These are phyloP conservation scores for Pyrenochaeta sp. DNA, from an alignment of 2,329 filamentous ascomycete genomes.

Conservation along the genomic window DNA sequence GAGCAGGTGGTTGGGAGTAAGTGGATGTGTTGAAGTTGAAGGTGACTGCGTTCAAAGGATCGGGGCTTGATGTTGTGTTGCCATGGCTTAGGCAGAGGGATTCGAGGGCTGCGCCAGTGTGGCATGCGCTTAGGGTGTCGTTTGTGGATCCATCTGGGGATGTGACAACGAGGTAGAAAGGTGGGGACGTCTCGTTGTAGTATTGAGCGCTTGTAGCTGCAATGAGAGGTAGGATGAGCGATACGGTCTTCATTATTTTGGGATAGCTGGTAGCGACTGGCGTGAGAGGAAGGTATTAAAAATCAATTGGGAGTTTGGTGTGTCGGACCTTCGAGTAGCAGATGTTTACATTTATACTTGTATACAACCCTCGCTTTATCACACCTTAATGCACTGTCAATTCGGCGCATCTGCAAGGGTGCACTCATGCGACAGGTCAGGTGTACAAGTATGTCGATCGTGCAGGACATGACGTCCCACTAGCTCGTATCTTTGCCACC, in stretches of 20 bases:
- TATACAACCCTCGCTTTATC: constrained; percentile 1
- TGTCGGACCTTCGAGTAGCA: constrained; percentile 1
- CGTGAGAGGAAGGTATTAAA: constrained; percentile 5
- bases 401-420: constrained; percentile 8
- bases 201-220: constrained; percentile 41
- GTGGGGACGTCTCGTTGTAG: constrained; percentile 51
- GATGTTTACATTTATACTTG: constrained; percentile 16
- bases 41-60: constrained; percentile 23
- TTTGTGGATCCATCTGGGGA: constrained; percentile 52
- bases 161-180: constrained; percentile 55
- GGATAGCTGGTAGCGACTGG: background rate
- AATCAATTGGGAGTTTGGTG: background rate
- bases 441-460: constrained; percentile 15
- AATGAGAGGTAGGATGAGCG: constrained; percentile 33
- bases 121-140: constrained; percentile 55
- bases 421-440: constrained; percentile 19
- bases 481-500: constrained; percentile 11
- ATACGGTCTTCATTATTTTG: constrained; percentile 29
- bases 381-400: constrained; percentile 10
- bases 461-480: constrained; percentile 15
- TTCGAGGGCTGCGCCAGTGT: constrained; percentile 60
- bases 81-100: constrained; percentile 52
- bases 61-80: constrained; percentile 26
- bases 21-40: constrained; percentile 49
- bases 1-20: constrained; percentile 17